Percentiles rank a stretch among this genome's conserved stretches.
Evolutionary conservation across 805 yeast genomes (phyloP).

Genomic region (Lachancea nothofagi): DNA sequence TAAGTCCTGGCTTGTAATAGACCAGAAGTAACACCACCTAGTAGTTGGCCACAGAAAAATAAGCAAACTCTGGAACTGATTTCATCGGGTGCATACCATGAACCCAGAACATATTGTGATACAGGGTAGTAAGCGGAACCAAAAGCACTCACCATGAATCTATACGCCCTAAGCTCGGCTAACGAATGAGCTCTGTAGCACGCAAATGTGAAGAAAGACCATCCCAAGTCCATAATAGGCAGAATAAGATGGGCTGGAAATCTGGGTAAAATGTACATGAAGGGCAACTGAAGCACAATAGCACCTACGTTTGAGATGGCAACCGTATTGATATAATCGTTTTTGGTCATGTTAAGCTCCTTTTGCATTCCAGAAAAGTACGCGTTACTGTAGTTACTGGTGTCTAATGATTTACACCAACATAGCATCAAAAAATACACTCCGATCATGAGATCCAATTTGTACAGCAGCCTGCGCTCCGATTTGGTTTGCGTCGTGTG

Average conservation of each 20-base stretch:
- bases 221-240: slow-evolving; percentile 54
- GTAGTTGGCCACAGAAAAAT: slow-evolving; percentile 48
- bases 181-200: slow-evolving; percentile 46
- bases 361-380: slow-evolving; percentile 61
- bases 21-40: slow-evolving; percentile 52
- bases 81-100: slow-evolving; percentile 57
- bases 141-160: slow-evolving; percentile 64
- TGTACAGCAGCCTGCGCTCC: slow-evolving; percentile 41
- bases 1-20: slow-evolving; percentile 43
- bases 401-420: slow-evolving; percentile 65
- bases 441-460: slow-evolving; percentile 52
- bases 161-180: slow-evolving; percentile 49
- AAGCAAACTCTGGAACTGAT: slow-evolving; percentile 57
- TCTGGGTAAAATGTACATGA: slow-evolving; percentile 53
- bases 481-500: slow-evolving; percentile 38
- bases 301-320: slow-evolving; percentile 58
- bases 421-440: slow-evolving; percentile 53
- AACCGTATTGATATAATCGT: slow-evolving; percentile 57
- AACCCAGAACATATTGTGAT: slow-evolving; percentile 53
- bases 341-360: slow-evolving; percentile 53
- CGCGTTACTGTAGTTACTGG: slow-evolving; percentile 57
- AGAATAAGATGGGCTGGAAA: slow-evolving; percentile 45
- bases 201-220: slow-evolving; percentile 64
- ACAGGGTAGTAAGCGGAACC: slow-evolving; percentile 68
- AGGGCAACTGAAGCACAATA: slow-evolving; percentile 59